Conservation (phyloP, 208 protist species). For the Trypanosomatidae sp. region DNA sequence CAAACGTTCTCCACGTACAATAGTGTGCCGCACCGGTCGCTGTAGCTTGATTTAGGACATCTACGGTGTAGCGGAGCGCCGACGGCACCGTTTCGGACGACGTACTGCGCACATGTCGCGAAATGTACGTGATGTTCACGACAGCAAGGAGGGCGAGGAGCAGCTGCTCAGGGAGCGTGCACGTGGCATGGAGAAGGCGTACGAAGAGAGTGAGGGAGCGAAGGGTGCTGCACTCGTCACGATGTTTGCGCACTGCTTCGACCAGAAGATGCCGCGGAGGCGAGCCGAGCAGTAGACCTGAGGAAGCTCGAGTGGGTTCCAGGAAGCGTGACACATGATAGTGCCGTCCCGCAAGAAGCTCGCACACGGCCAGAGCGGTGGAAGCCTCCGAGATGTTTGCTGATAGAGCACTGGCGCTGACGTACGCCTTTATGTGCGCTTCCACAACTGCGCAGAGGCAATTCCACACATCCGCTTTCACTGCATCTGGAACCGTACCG, state of each 20-base stretch:
- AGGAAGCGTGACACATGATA: constrained; percentile 18
- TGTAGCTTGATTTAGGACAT: neutral
- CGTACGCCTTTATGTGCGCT: constrained; percentile 11
- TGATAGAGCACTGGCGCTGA: constrained; percentile 2
- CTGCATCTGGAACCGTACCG: neutral
- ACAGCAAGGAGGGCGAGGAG: constrained; percentile 8
- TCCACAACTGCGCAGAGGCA: constrained; percentile 24
- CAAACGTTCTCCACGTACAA: neutral
- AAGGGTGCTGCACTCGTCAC: neutral
- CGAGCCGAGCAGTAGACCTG: neutral
- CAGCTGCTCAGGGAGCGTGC: neutral
- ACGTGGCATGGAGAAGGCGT: constrained; percentile 8
- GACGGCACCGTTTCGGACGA: constrained; percentile 7
- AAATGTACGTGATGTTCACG: constrained; percentile 3
- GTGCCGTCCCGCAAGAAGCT: constrained; percentile 1
- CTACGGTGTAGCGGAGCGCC: constrained; percentile 9
- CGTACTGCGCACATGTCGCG: neutral
- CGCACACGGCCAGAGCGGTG: constrained; percentile 7
- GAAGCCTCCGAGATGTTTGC: constrained; percentile 5
- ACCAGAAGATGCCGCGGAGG: neutral
- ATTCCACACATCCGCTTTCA: constrained; percentile 26
- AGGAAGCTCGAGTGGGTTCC: neutral
- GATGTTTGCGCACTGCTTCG: constrained; percentile 11
- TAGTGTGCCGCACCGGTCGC: neutral
- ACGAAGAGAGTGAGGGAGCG: constrained; percentile 15